Evolutionary conservation across 495 filamentous ascomycete species (phyloP), one percentile per base, ranked within the genome.

Genomic region (Chlorociboria aeruginascens): DNA sequence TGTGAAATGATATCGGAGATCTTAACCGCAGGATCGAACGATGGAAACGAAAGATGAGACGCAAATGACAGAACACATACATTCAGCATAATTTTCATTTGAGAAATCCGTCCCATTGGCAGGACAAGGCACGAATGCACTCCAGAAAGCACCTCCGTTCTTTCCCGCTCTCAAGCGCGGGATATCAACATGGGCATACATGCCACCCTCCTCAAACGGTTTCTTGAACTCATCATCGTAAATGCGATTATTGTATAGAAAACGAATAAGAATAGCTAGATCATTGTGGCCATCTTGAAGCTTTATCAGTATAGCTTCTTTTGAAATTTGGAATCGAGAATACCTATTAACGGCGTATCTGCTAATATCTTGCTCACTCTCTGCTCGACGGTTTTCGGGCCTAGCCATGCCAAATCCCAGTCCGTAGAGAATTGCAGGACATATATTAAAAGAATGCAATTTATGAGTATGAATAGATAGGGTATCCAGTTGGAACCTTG

Each of bases 211-310:
- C 45, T 76, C 72, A 52, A 89, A 86, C 13, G 72, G 70, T 6
- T 74, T 63, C 8, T 74, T 82, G 65, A 96, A 96, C 36, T 82
- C 78, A 7, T 70, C 57, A 46, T 69, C 59, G 61, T 94, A 84
- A 60, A 98, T 89, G 46, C 82, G 77, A 61, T 95, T 95, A 13
- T 79, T 65, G 59, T 78, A 88, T 3, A 64, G 12, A n/a, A 54
- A 64, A 32, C 87, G 74, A 51, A 97, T 70, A 16, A 81, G 52
- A 51, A 88, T 81, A 9, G 89, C 77, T 16, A 96, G 68, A 58
- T 98, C 92, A 70, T 95, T 82, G 61, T 98, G 92, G 2, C 90
- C 89, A 65, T 97, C 90, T 93, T 53, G 16, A 14, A 20, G 32
- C n/a, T 11, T 11, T 14, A 17, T 45, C 31, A 54, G 52, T 46